These are phyloP conservation scores for Miscanthus sacchariflorus DNA, from an alignment of 202 grass and related monocot genomes.

Conservation along the genomic window DNA sequence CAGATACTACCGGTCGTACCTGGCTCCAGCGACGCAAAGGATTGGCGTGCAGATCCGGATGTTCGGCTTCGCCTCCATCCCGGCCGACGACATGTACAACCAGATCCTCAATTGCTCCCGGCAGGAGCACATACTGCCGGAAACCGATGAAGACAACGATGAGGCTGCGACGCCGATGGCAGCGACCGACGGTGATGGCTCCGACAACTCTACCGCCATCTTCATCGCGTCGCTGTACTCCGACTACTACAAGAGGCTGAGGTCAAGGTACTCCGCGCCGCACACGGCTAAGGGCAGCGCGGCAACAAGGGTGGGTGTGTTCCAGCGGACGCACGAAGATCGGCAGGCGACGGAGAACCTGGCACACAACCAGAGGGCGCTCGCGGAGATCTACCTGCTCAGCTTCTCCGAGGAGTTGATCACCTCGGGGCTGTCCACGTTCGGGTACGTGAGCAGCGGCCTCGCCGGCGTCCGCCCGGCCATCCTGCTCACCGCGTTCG, in stretches of 20 bases:
- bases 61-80: slow-evolving; percentile 44
- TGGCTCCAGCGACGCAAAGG: slow-evolving; percentile 44
- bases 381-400: slow-evolving; percentile 72
- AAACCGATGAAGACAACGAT: not conserved
- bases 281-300: slow-evolving; percentile 40
- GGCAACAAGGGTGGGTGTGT: slow-evolving; percentile 25
- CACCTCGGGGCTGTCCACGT: slow-evolving; percentile 61
- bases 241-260: slow-evolving; percentile 62
- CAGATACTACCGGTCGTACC: slow-evolving; percentile 56
- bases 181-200: no score
- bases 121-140: slow-evolving; percentile 52
- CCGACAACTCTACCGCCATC: slow-evolving; percentile 38
- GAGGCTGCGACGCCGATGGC: no score
- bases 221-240: slow-evolving; percentile 56
- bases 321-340: slow-evolving; percentile 65
- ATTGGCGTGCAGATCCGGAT: slow-evolving; percentile 75
- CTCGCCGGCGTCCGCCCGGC: slow-evolving; percentile 55
- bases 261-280: slow-evolving; percentile 11
- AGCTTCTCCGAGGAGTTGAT: slow-evolving; percentile 66
- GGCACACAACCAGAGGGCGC: slow-evolving; percentile 70
- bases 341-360: slow-evolving; percentile 43
- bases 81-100: slow-evolving; percentile 48
- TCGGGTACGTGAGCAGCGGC: slow-evolving; percentile 67
- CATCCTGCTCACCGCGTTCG: slow-evolving; percentile 41
- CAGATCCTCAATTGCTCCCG: slow-evolving; percentile 60